Base-by-base conservation (phyloP, 1,284 basidiomycete species). In the Puccinia triticina region DNA sequence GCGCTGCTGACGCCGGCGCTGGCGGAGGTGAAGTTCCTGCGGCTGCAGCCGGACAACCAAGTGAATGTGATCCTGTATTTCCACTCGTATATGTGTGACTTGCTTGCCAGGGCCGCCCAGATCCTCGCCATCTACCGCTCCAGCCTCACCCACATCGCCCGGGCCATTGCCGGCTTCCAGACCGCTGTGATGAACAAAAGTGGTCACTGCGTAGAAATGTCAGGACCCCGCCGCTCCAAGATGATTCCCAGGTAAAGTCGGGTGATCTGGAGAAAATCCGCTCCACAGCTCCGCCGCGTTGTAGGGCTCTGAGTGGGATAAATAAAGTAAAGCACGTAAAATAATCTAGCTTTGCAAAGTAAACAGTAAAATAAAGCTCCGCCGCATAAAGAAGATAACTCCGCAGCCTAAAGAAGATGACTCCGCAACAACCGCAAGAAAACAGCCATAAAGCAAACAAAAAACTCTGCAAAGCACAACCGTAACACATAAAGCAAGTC, bases 161-260 rank as follows among this genome's bases (percentile, higher is more conserved):
- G 23, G 16, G 32, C 34, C 34, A 34, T 66, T 16, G 18, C 8
- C 34, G 0, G 8, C 14, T 34, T 66, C 18, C 61, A 66, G 18
- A 5, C 1, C n/a, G n/a, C n/a, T n/a, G n/a, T n/a, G n/a, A n/a
- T n/a, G n/a, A n/a, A n/a, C n/a, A n/a, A n/a, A n/a, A n/a, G n/a
- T n/a, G 14, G 76, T 50, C 43, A 67, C 76, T 12, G 76, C 76
- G 23, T 77, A 77, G n/a, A n/a, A n/a, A n/a, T n/a, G n/a, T n/a
- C n/a, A n/a, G n/a, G n/a, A n/a, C n/a, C n/a, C n/a, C n/a, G n/a
- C n/a, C n/a, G n/a, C n/a, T n/a, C n/a, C n/a, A n/a, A n/a, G n/a
- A n/a, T n/a, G n/a, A n/a, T n/a, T n/a, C n/a, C n/a, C n/a, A n/a
- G n/a, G n/a, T n/a, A n/a, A n/a, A n/a, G n/a, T n/a, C n/a, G n/a